Conservation (phyloP, 2,329 filamentous ascomycete species). For the Fusarium poae region DNA sequence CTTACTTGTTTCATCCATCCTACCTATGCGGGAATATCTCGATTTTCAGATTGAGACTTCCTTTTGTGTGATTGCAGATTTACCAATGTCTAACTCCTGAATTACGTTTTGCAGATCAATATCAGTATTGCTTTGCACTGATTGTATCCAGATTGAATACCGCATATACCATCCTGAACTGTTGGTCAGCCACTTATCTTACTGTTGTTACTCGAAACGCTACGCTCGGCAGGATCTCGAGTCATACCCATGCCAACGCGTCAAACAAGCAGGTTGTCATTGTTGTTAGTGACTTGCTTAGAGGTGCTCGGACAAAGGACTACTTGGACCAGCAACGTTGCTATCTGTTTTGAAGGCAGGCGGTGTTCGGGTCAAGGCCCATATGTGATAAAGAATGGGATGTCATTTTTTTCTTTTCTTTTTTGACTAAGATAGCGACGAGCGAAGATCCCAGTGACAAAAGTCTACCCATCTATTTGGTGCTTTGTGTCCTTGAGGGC, state of each 20-base stretch:
- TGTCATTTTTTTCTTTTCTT: neutral
- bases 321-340: constrained; percentile 1
- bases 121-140: neutral
- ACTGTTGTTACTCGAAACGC: neutral
- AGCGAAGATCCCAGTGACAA: constrained; percentile 14
- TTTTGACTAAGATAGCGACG: constrained; percentile 1
- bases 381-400: constrained; percentile 5
- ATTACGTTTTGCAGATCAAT: neutral
- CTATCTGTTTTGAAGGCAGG: constrained; percentile 6
- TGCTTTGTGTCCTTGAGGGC: constrained; percentile 22
- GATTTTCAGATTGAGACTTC: constrained; percentile 9
- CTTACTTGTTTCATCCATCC: neutral
- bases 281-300: constrained; percentile 8
- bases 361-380: constrained; percentile 7
- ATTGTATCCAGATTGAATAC: constrained; percentile 1
- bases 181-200: neutral
- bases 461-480: constrained; percentile 10
- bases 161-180: neutral
- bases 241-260: constrained; percentile 15
- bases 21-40: constrained; percentile 10
- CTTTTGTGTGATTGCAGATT: neutral
- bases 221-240: neutral
- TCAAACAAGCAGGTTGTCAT: constrained; percentile 1
- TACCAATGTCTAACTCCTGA: neutral
- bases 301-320: constrained; percentile 1